Conservation (phyloP, 1,284 basidiomycete genomes). For the Tilletia horrida region DNA sequence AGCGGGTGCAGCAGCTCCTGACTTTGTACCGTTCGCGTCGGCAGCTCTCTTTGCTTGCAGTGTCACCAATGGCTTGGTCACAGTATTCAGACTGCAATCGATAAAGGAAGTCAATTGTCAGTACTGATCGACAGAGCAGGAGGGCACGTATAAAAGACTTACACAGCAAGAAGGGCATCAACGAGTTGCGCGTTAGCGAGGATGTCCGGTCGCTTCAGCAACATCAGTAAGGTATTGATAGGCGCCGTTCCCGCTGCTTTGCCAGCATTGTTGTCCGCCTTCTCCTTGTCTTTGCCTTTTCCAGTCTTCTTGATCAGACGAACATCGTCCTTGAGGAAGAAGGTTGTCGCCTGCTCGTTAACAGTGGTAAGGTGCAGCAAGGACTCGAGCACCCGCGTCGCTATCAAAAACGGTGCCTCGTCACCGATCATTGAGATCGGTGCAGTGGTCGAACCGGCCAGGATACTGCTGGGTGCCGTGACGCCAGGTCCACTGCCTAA, state of each 20-base stretch:
- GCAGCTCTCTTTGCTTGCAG: slow-evolving; percentile 21
- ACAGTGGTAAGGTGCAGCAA: slow-evolving; percentile 41
- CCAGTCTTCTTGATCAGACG: slow-evolving; percentile 31
- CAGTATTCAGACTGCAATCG: slow-evolving; percentile 30
- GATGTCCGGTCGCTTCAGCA: slow-evolving; percentile 48
- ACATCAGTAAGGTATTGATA: slow-evolving; percentile 42
- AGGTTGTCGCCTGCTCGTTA: slow-evolving; percentile 46
- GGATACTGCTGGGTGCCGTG: neutral
- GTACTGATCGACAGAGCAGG: neutral
- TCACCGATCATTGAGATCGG: slow-evolving; percentile 52
- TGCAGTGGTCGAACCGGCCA: slow-evolving; percentile 21
- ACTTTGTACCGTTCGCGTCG: neutral
- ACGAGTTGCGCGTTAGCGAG: slow-evolving; percentile 47
- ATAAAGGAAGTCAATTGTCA: neutral
- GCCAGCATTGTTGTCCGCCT: slow-evolving; percentile 20
- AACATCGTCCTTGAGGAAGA: slow-evolving; percentile 49
- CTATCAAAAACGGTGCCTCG: slow-evolving; percentile 53
- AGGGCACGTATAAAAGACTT: slow-evolving; percentile 1
- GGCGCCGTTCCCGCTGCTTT: slow-evolving; percentile 30
- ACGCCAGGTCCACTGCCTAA: neutral
- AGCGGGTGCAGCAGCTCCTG: slow-evolving; percentile 1
- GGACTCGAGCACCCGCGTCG: slow-evolving; percentile 49
- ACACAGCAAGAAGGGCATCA: slow-evolving; percentile 47
- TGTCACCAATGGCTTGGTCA: slow-evolving; percentile 46
- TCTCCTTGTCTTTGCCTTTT: slow-evolving; percentile 44